phyloP scores from a whole-genome alignment of 441 rosid species.

The Jatropha podagrica region DNA sequence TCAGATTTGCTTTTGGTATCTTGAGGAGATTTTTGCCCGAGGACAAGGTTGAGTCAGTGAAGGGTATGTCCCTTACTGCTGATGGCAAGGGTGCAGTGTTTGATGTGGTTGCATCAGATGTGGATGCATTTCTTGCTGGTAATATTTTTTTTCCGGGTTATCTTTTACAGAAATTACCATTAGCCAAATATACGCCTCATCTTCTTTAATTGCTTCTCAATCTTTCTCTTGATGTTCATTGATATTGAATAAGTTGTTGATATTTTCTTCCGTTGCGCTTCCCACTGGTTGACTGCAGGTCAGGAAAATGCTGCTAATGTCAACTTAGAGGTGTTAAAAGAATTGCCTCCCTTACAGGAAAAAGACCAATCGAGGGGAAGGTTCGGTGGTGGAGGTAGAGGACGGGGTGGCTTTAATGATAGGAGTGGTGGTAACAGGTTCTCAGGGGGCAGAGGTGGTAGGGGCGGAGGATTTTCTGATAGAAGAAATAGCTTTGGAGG shows the following conservation, averaged over 20 bases:
- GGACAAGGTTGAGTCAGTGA: slow-evolving; percentile 67
- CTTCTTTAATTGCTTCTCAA: background rate
- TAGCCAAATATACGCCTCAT: background rate
- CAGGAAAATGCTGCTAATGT: slow-evolving; percentile 64
- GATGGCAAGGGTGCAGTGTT: slow-evolving; percentile 84
- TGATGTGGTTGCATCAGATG: slow-evolving; percentile 60
- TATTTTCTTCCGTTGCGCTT: background rate
- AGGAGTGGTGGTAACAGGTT: slow-evolving; percentile 37
- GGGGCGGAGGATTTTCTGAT: slow-evolving; percentile 46
- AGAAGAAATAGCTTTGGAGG: slow-evolving; percentile 43
- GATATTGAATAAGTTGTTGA: background rate
- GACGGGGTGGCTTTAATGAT: slow-evolving; percentile 40
- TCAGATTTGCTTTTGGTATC: slow-evolving; percentile 63
- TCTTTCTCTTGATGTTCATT: background rate
- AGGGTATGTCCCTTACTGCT: slow-evolving; percentile 75
- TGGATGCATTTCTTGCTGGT: slow-evolving; percentile 67
- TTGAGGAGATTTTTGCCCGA: slow-evolving; percentile 84
- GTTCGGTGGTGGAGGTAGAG: slow-evolving; percentile 45
- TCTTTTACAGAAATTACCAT: background rate
- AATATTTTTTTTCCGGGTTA: background rate
- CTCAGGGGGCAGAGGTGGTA: slow-evolving; percentile 48
- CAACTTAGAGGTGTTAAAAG: slow-evolving; percentile 60
- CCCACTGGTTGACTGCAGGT: slow-evolving; percentile 34
- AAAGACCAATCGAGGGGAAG: slow-evolving; percentile 66
- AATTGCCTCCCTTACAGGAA: slow-evolving; percentile 76